These are phyloP conservation scores for Scalesia atractyloides DNA, from an alignment of 129 eudicot species.

Conservation along the genomic window DNA sequence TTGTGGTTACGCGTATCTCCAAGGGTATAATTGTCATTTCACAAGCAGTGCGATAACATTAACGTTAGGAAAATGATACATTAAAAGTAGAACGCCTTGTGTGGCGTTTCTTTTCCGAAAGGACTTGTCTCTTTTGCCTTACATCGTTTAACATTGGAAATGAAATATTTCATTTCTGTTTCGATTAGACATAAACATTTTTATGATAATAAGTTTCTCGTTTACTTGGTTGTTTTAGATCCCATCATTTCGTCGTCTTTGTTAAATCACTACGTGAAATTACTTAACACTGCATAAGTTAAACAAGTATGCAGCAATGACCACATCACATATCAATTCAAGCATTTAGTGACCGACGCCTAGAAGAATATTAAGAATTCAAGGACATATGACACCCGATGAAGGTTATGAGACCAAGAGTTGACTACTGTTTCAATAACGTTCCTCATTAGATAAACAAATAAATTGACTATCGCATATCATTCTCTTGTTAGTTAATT, in stretches of 20 bases:
- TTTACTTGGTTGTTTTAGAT: too few relatives aligned
- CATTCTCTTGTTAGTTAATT: too few relatives aligned
- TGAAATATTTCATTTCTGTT: too few relatives aligned
- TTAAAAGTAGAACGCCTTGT: background rate
- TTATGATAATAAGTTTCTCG: too few relatives aligned
- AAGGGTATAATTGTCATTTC: conserved; percentile 3
- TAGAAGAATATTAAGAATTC: conserved; percentile 5
- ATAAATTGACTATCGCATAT: too few relatives aligned
- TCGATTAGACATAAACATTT: too few relatives aligned
- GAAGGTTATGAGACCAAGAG: conserved; percentile 23
- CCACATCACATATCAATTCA: background rate
- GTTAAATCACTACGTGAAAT: background rate
- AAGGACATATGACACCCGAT: background rate
- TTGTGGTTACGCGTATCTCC: background rate
- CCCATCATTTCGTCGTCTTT: background rate
- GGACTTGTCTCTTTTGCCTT: too few relatives aligned
- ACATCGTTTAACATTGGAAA: too few relatives aligned
- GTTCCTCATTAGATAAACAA: too few relatives aligned
- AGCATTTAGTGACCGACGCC: background rate
- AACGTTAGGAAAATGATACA: conserved; percentile 9
- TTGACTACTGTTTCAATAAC: background rate
- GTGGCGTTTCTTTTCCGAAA: background rate
- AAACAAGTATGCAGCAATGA: conserved; percentile 16
- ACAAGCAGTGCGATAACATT: background rate
- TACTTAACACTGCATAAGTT: background rate